Evolutionary conservation across 345 rosid genomes (phyloP), one percentile per base, ranked within the genome.

Genomic region (Jatropha curcas): DNA sequence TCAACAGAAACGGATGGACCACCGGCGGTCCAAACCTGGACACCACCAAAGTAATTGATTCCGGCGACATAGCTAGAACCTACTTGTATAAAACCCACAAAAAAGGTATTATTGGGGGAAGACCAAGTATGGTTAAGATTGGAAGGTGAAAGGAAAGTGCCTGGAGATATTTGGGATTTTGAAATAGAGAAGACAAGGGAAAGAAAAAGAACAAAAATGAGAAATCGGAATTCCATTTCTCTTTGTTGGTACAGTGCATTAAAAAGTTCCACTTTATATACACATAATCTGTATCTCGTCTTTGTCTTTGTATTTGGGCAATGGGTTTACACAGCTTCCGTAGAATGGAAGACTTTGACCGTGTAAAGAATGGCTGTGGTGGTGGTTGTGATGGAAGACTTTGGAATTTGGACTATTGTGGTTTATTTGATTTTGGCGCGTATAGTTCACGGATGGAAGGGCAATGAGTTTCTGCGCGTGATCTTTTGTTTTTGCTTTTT

Each of bases 11-110:
- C 71, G 24, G 74, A 28, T 8, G 65, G 61, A 13, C 20, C 35
- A 24, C 91, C 88, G 14, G 89, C 83, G 0, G 83, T 76, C 92
- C 92, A 91, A 57, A 88, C 55, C 2, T 82, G 68, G n/a, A 85
- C 75, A 20, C 85, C 82, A 17, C 86, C 85, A 27, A 73, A 28
- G 80, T 76, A 88, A 24, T 77, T 35, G 84, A 91, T 75, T 74
- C 84, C 71, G 53, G 89, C 83, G 71, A 75, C 65, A 73, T 79
- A 86, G 39, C 85, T 43, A 7, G 86, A 81, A 43, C 80, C 41
- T 14, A 71, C 4, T 3, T 65, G 83, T 45, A 81, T 11, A 77
- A 91, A 91, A 25, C 82, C 65, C 22, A 86, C 74, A 43, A 74
- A 77, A 76, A 89, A 91, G 50, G 84, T 72, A 30, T 5, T 13